Percentiles rank a stretch among this genome's conserved stretches.
These are phyloP conservation scores for Capillidium rhysosporum DNA, from an alignment of 371 early-diverging fungal species.

Conservation along the genomic window DNA sequence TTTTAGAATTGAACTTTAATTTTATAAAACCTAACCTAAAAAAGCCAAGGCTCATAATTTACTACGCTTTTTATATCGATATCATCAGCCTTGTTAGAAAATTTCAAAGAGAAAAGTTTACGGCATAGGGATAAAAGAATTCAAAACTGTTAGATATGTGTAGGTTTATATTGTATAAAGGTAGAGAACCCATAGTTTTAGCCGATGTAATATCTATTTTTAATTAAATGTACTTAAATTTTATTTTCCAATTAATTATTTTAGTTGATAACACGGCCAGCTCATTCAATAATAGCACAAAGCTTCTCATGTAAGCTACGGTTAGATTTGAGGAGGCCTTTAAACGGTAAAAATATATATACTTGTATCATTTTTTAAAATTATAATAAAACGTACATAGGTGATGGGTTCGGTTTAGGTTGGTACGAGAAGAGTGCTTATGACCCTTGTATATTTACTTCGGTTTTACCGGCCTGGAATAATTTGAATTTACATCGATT, in stretches of 20 bases:
- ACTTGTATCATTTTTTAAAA: neutral
- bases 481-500: conserved; percentile 56
- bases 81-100: too few species aligned
- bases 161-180: conserved; percentile 11
- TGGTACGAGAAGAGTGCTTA: conserved; percentile 39
- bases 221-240: neutral
- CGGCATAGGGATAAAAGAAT: too few species aligned
- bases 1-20: too few species aligned
- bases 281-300: conserved; percentile 70
- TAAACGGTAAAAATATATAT: conserved; percentile 34
- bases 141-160: too few species aligned
- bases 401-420: conserved; percentile 75
- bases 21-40: too few species aligned
- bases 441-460: conserved; percentile 63
- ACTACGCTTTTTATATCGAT: too few species aligned
- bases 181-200: conserved; percentile 6
- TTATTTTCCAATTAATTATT: neutral
- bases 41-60: too few species aligned
- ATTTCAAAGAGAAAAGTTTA: too few species aligned
- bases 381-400: conserved; percentile 12
- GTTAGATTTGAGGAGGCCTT: conserved; percentile 33
- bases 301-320: conserved; percentile 48
- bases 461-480: conserved; percentile 75
- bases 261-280: conserved; percentile 28
- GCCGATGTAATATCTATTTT: conserved; percentile 9